Base-by-base conservation (phyloP, 2,329 filamentous ascomycete species). In the Teratosphaeria viscida region DNA sequence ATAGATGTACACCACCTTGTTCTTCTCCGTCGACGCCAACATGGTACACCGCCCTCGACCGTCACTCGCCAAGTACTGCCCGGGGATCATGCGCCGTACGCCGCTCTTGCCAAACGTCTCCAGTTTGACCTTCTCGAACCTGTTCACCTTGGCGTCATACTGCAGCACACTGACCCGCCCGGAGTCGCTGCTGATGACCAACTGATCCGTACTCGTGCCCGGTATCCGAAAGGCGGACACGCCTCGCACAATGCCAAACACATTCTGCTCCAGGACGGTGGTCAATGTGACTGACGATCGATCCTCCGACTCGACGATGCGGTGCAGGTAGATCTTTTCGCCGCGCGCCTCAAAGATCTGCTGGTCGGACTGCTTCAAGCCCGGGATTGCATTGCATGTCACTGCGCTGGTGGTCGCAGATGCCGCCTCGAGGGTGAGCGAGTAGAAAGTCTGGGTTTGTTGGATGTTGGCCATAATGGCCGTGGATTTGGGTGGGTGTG, bases 21-120 rank as follows among this genome's bases (percentile, higher is more conserved):
- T 99, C 82, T 99, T 99, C 78, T 99, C 95, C 59, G 92, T 82
- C 5, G 92, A 92, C 10, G 94, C 91, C 62, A 97, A 89, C 72
- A 99, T 82, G 71, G 92, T 96, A 59, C 95, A 95, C 77, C 94
- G 85, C 59, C 94, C 94, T 75, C 96, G 96, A 32, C 94, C 94
- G 70, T 99, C 94, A 57, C 90, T 90, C 6, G 92, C 94, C 32
- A 99, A 83, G 71, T 96, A 99, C 74, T 99, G 91, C 62, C 95
- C 94, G 2, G 95, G 94, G 53, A 99, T 85, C 43, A 97, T 92
- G 68, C 94, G 86, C 60, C 95, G 86, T 57, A 97, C 84, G 43
- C 94, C 95, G 7, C 94, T 97, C 76, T 99, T 99, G 66, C 94
- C 94, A 73, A 95, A 99, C 0, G 95, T 99, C 78, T 99, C 95